Evolutionary conservation across 371 early-diverging fungal genomes (phyloP), one percentile per base, ranked within the genome.

Genomic region (Batkoa obscura): DNA sequence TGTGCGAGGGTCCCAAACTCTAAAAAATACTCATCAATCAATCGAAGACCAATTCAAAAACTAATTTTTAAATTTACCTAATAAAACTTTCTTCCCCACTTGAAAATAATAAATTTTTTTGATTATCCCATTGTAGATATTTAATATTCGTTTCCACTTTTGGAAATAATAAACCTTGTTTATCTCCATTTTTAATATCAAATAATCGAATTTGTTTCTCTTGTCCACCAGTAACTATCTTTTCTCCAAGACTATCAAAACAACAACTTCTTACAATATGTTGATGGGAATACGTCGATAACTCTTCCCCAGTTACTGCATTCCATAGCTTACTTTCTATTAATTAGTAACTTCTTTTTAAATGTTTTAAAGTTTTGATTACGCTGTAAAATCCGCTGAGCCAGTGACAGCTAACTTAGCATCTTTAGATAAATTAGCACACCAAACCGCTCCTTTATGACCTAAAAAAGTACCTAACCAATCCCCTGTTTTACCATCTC

Each of bases 361-460:
- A 50, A 23, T 23, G 9, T 23, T 17, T 31, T n/a, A n/a, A 36
- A 50, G 10, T 31, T 31, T 32, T 5, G 13, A 56, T 60, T 74
- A 77, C 70, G 81, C 85, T 43, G 81, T 81, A 64, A 86, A 87
- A 66, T 90, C 90, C n/a, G 87, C 88, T 1, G 88, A 86, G 17
- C 83, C 88, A 0, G 90, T 90, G 5, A 88, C 86, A 36, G 87
- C 87, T 47, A 73, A 72, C 35, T 74, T 67, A 4, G 88, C 79
- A 61, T 83, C 81, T 17, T 71, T 68, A 10, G 77, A 78, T 46
- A 90, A 69, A 49, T 80, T 74, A n/a, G 90, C 85, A 60, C 80
- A 80, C 90, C 90, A 87, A 0, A 90, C 88, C 2, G 88, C 88
- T 38, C 88, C 88, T 67, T 90, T 87, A 64, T 90, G 90, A 13